These are phyloP conservation scores for Diutina sp. DNA, from an alignment of 1,139 yeast genomes.

Conservation along the genomic window DNA sequence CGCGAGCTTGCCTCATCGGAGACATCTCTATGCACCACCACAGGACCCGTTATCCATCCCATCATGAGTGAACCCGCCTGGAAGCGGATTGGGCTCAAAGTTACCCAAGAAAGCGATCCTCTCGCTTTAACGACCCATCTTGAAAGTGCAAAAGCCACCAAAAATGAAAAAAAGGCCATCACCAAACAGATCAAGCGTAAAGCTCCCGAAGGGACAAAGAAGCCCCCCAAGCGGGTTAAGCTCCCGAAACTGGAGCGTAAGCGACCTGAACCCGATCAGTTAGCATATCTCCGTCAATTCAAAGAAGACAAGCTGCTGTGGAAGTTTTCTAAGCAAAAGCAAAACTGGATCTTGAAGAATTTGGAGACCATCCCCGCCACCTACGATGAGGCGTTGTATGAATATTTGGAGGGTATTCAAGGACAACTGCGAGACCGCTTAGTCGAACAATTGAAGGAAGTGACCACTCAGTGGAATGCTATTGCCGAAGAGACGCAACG, in stretches of 20 bases:
- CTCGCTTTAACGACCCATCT: slow-evolving; percentile 25
- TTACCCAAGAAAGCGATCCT: slow-evolving; percentile 32
- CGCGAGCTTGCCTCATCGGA: neutral
- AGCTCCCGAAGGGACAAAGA: slow-evolving; percentile 18
- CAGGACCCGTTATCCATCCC: slow-evolving; percentile 2
- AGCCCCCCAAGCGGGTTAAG: slow-evolving; percentile 65
- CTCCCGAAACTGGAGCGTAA: slow-evolving; percentile 62
- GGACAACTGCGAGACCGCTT: slow-evolving; percentile 62
- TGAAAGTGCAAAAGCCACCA: slow-evolving; percentile 34
- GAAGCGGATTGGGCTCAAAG: slow-evolving; percentile 72
- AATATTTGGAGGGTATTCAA: slow-evolving; percentile 56
- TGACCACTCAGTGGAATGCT: slow-evolving; percentile 46
- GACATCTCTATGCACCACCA: neutral
- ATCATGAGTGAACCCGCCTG: slow-evolving; percentile 60
- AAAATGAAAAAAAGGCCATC: slow-evolving; percentile 32
- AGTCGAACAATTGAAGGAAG: slow-evolving; percentile 34
- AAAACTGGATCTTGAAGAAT: slow-evolving; percentile 80
- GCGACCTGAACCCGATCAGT: slow-evolving; percentile 73
- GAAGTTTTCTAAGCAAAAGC: slow-evolving; percentile 93
- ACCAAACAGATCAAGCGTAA: slow-evolving; percentile 15
- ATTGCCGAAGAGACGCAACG: neutral
- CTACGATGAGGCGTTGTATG: slow-evolving; percentile 41
- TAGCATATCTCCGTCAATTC: slow-evolving; percentile 60
- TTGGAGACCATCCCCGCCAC: slow-evolving; percentile 40
- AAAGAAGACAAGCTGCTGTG: slow-evolving; percentile 49